Conservation (phyloP, 305 asterid species). For the Fraxinus ornus region DNA sequence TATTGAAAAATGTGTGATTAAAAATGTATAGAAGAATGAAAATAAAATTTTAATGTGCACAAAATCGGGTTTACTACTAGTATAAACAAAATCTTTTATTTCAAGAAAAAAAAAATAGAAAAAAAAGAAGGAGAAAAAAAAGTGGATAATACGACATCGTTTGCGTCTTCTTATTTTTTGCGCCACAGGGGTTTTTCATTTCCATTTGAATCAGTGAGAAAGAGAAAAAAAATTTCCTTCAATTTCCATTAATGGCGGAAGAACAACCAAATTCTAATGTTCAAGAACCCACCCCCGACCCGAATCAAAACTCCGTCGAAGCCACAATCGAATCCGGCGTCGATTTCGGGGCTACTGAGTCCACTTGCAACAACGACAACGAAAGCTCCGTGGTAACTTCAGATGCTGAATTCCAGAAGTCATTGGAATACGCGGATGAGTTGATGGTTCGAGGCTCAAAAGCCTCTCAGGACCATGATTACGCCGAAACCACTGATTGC, state of each 20-base stretch:
- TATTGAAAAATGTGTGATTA: too few relatives aligned
- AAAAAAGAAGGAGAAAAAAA: too few relatives aligned
- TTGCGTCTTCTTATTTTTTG: conserved; percentile 28
- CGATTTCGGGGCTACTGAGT: conserved; percentile 44
- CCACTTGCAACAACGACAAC: conserved; percentile 49
- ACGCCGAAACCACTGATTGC: conserved; percentile 74
- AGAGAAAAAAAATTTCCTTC: conserved; percentile 6
- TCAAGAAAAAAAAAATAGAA: too few relatives aligned
- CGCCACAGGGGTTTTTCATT: conserved; percentile 37
- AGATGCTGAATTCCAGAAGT: conserved; percentile 47
- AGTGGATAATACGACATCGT: not conserved
- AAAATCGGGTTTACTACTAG: too few relatives aligned
- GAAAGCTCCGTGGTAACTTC: conserved; percentile 45
- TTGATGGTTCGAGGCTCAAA: conserved; percentile 56
- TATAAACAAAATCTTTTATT: too few relatives aligned
- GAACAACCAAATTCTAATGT: conserved; percentile 36
- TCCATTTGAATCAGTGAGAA: conserved; percentile 25
- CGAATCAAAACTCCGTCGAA: conserved; percentile 58
- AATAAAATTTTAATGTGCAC: too few relatives aligned
- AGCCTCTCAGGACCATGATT: conserved; percentile 69
- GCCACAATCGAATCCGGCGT: conserved; percentile 49
- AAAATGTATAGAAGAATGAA: too few relatives aligned
- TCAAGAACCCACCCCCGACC: conserved; percentile 30
- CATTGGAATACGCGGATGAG: conserved; percentile 60
- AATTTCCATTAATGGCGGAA: conserved; percentile 50